Evolutionary conservation across 345 rosid species (phyloP), one percentile per base, ranked within the genome.

Genomic region (Heritiera fomes): DNA sequence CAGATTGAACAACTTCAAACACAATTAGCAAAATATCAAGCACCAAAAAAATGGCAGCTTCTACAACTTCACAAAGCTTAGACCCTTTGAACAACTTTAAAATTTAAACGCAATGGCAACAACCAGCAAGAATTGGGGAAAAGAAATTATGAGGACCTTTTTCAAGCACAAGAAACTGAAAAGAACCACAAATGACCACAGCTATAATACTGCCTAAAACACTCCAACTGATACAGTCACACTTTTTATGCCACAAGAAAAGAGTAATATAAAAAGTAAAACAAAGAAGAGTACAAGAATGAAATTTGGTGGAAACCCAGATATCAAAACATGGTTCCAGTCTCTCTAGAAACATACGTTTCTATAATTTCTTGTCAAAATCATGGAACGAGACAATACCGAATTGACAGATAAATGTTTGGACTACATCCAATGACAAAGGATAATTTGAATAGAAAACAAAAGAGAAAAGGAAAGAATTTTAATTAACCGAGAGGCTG

Each of bases 131-230:
- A n/a, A 28, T 56, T 56, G 9, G 3, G 59, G 45, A 45, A 80
- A 73, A 77, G 8, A 78, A 58, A 90, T 34, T 34, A 23, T 23
- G 28, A 23, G 28, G 0, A 23, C 28, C 28, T 23, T 23, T 23
- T 23, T 23, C 28, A 23, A 23, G 38, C 3, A 34, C 38, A n/a
- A 23, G 9, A 28, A 59, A 59, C 43, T 66, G 71, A 66, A 18
- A 65, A 71, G 75, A 49, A 70, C 38, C 10, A 28, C 72, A 45
- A 67, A 67, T 43, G 11, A 43, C 1, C 2, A 11, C 32, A 18
- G 14, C 59, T 49, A 7, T 1, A 70, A 70, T 70, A 58, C 20
- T 28, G 59, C 74, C 41, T 49, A 70, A 70, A 70, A 23, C 43
- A 7, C 43, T 70, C 74, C 28, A 49, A 49, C 56, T 23, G 73